These are phyloP conservation scores for Debaryomyces psychrophilus DNA, from an alignment of 1,139 yeast genomes.

Conservation along the genomic window DNA sequence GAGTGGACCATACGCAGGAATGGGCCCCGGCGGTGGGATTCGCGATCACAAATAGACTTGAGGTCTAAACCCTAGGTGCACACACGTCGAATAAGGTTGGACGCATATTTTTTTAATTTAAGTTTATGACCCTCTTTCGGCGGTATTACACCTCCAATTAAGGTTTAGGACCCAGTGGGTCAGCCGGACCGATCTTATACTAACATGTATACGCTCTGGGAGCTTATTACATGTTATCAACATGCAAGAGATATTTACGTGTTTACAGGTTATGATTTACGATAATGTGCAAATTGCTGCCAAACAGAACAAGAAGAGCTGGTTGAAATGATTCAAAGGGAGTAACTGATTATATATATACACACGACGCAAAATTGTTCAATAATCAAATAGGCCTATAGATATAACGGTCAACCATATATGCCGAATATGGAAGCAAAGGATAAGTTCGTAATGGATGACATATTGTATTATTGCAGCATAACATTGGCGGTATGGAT, in stretches of 20 bases:
- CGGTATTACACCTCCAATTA: not conserved
- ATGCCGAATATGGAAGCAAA: not conserved
- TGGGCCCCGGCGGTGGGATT: not conserved
- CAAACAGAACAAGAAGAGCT: constrained; percentile 3
- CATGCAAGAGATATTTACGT: not conserved
- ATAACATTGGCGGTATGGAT: constrained; percentile 24
- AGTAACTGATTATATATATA: not conserved
- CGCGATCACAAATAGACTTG: constrained; percentile 10
- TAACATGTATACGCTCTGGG: no score
- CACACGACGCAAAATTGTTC: not conserved
- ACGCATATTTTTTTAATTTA: not conserved
- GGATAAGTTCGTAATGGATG: not conserved
- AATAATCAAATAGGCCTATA: not conserved
- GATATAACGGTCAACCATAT: not conserved
- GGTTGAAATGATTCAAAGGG: not conserved
- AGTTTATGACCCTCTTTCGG: not conserved
- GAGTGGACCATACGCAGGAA: not conserved
- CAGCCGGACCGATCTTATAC: not conserved
- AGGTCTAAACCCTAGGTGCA: constrained; percentile 21
- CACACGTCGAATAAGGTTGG: constrained; percentile 18
- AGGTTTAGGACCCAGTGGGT: not conserved
- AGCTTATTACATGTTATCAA: not conserved
- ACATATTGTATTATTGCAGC: not conserved
- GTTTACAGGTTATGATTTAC: constrained; percentile 1
- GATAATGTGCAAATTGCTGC: constrained; percentile 4